Evolutionary conservation across 148 eudicot genomes (phyloP).

Genomic region (Chenopodium formosanum): DNA sequence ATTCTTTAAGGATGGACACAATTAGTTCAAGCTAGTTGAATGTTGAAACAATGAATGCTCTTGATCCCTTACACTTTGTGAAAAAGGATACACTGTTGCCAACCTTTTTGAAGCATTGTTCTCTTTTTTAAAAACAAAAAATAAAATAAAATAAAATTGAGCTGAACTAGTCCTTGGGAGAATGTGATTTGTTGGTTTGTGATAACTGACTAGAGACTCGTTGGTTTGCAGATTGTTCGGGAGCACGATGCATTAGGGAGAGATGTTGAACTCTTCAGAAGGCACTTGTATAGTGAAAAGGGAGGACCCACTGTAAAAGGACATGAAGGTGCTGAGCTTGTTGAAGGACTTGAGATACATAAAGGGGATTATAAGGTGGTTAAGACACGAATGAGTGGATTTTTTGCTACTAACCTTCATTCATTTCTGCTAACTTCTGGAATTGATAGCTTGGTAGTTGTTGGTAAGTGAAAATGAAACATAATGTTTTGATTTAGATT

Average conservation of each 20-base stretch:
- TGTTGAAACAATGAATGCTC: neutral
- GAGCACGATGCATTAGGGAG: constrained; percentile 94
- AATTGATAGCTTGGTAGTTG: constrained; percentile 63
- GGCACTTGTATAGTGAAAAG: constrained; percentile 60
- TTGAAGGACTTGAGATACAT: constrained; percentile 69
- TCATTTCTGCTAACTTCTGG: constrained; percentile 62
- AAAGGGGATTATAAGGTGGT: constrained; percentile 85
- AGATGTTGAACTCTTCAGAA: constrained; percentile 86
- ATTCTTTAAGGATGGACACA: neutral
- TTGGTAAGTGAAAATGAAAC: constrained; percentile 43
- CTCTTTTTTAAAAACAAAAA: neutral
- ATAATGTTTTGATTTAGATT: neutral
- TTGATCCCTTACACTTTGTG: neutral
- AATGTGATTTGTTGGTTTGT: neutral
- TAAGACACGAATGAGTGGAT: constrained; percentile 91
- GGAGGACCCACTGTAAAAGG: constrained; percentile 72
- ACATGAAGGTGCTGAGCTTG: constrained; percentile 70
- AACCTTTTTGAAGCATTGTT: neutral
- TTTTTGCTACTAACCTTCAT: constrained; percentile 82
- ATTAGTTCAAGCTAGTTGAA: neutral
- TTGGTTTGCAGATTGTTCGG: constrained; percentile 68
- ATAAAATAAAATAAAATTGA: neutral
- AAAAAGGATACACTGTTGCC: neutral
- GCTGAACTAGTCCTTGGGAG: too few species aligned
- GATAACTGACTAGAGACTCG: neutral